Base-by-base conservation (phyloP, 805 yeast species). In the Candida quercuum region DNA sequence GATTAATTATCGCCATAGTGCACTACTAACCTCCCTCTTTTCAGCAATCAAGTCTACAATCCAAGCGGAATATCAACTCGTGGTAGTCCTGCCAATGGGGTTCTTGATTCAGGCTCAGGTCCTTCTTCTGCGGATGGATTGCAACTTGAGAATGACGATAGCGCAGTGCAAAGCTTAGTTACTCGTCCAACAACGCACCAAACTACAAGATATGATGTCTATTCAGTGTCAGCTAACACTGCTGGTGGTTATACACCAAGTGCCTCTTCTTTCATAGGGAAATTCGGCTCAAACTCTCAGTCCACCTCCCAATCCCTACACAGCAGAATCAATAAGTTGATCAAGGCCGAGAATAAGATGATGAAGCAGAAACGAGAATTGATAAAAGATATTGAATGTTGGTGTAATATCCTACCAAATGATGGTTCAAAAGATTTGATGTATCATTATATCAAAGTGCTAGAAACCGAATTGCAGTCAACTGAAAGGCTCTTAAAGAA, bases 381-480 rank as follows among this genome's bases (percentile, higher is more conserved):
- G 33, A 44, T 64, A 6, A 60, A 54, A 24, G 73, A 72, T 15
- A 47, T 74, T 13, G 48, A 52, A 3, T 52, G 52, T 4, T 74
- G 81, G 81, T 53, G 63, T 22, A 49, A 56, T 24, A 47, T 55
- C 4, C 43, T 73, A 22, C 67, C 66, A 6, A 61, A 60, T 37
- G 60, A 59, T 5, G 71, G 69, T 3, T 61, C 64, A 44, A 63
- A 60, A 38, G 46, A 47, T 19, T 48, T 72, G 47, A 45, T 74
- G 25, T 60, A 57, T 36, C 71, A 69, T 35, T 69, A 66, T 31
- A 56, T 63, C 32, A 58, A 60, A 35, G 54, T 71, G 9, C 43
- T 69, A 3, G 62, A 61, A 28, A 36, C 53, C 17, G 75, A 72
- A 49, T 46, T 60, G 14, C 62, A 63, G 13, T 44, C 60, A 4